Percentiles rank a stretch among this genome's conserved stretches.
Evolutionary conservation across 2,329 filamentous ascomycete species (phyloP).

Genomic region (Fusarium secorum): DNA sequence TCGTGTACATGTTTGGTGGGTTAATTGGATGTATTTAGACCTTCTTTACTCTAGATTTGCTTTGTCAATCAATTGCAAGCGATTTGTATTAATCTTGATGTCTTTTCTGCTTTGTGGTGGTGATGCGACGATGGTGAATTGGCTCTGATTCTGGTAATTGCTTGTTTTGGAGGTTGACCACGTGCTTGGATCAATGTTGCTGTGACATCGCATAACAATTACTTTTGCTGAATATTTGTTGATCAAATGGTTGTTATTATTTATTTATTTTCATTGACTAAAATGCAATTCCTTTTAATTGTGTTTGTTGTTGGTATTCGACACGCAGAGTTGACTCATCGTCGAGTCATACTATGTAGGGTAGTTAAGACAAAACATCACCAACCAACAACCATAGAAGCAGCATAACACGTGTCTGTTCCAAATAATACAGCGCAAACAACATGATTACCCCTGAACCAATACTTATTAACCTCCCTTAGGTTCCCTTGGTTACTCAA

Average conservation of each 20-base stretch:
- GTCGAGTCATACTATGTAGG: background rate
- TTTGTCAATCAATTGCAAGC: slow-evolving; percentile 15
- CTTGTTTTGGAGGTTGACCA: background rate
- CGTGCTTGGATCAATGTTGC: background rate
- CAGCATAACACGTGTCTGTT: background rate
- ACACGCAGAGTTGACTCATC: background rate
- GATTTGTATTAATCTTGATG: background rate
- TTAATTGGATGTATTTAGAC: slow-evolving; percentile 3
- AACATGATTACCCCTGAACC: fast-evolving
- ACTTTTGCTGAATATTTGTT: fast-evolving
- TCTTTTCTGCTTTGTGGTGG: fast-evolving
- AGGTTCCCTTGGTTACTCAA: background rate
- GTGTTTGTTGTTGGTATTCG: too few species aligned
- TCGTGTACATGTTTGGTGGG: background rate
- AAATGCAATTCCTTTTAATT: fast-evolving
- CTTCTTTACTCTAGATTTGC: slow-evolving; percentile 10
- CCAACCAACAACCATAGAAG: background rate
- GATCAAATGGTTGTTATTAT: too few species aligned
- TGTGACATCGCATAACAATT: background rate
- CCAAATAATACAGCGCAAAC: fast-evolving
- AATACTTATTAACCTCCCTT: background rate
- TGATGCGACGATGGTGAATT: background rate
- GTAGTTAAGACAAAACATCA: background rate
- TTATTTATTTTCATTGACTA: background rate
- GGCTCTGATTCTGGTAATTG: too few species aligned